Evolutionary conservation across 192 early-diverging fungal species (phyloP).

Genomic region (Backusella tuberculispora): DNA sequence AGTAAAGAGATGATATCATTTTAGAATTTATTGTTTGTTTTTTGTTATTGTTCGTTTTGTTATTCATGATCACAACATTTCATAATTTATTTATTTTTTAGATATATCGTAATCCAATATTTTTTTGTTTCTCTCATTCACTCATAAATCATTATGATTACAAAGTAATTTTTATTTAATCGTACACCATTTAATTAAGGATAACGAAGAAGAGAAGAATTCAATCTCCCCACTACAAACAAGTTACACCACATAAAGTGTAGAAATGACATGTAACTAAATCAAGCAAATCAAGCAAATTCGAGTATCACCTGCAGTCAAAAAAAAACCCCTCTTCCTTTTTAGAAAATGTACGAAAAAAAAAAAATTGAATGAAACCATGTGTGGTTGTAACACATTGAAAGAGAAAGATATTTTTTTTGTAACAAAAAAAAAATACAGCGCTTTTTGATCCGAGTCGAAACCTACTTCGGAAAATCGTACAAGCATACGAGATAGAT

Average conservation of each 20-base stretch:
- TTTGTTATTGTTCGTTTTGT: background rate
- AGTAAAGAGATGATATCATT: background rate
- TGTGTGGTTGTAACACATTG: background rate
- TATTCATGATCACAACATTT: background rate
- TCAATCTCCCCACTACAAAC: background rate
- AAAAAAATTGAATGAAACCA: background rate
- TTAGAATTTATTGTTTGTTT: background rate
- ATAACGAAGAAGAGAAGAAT: background rate
- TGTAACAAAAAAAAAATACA: no score
- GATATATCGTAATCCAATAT: background rate
- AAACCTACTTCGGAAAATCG: no score
- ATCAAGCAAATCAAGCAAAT: background rate
- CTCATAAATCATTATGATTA: background rate
- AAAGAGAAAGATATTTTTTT: no score
- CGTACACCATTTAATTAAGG: background rate
- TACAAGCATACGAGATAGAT: background rate
- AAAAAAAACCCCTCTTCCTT: background rate
- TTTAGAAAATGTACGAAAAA: background rate
- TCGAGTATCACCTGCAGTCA: slow-evolving; percentile 1
- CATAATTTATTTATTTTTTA: background rate
- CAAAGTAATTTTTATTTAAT: no score
- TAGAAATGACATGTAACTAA: slow-evolving; percentile 10
- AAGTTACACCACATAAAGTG: slow-evolving; percentile 10
- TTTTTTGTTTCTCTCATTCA: background rate
- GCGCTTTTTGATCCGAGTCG: no score